Conservation (phyloP, 148 eudicot genomes). For the Diospyros lotus region DNA sequence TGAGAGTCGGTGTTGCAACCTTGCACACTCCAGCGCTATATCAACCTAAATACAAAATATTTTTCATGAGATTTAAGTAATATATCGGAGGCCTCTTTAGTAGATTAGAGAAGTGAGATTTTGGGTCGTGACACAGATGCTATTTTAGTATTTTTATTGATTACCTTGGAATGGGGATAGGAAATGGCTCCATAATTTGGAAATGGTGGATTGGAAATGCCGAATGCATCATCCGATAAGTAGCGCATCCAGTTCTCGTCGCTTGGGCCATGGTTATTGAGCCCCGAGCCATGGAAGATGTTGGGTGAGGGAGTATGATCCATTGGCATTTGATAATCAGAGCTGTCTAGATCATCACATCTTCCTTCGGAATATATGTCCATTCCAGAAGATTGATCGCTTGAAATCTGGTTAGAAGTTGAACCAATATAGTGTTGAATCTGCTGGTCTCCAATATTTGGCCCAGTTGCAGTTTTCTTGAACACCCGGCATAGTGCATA, state of each 20-base stretch:
- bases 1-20: slow-evolving; percentile 64
- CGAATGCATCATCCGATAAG: slow-evolving; percentile 69
- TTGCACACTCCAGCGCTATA: slow-evolving; percentile 83
- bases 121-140: too few relatives aligned
- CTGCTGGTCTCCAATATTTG: slow-evolving; percentile 27
- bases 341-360: slow-evolving; percentile 44
- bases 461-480: slow-evolving; percentile 53
- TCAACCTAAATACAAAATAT: slow-evolving; percentile 47
- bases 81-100: too few relatives aligned
- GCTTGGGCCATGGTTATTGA: slow-evolving; percentile 17
- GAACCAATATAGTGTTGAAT: slow-evolving; percentile 19
- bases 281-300: slow-evolving; percentile 22
- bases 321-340: slow-evolving; percentile 32
- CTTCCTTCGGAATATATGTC: slow-evolving; percentile 51
- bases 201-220: slow-evolving; percentile 35
- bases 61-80: neutral
- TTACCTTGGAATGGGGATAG: slow-evolving; percentile 72
- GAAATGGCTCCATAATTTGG: slow-evolving; percentile 31
- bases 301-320: slow-evolving; percentile 26
- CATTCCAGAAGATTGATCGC: slow-evolving; percentile 51
- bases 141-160: neutral
- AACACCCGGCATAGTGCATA: slow-evolving; percentile 82
- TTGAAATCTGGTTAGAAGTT: slow-evolving; percentile 30
- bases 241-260: slow-evolving; percentile 82
- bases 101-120: neutral